phyloP scores from a whole-genome alignment of 768 basidiomycete species.

The Russula brevipes region DNA sequence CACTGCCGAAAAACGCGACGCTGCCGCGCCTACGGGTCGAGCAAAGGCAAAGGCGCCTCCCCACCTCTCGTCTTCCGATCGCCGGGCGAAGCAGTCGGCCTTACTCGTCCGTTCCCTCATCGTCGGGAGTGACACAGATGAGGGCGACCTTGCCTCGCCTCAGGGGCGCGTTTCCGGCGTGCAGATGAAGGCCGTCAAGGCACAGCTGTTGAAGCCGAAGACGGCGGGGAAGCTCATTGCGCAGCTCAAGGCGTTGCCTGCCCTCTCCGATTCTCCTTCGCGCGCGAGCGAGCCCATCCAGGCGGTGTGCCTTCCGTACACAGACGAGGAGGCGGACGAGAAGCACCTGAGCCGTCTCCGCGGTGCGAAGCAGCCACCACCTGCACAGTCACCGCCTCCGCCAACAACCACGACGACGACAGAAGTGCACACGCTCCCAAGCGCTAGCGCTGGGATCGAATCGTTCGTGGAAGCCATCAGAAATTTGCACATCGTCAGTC shows the following conservation, averaged over 20 bases:
- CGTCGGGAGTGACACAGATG: slow-evolving; percentile 39
- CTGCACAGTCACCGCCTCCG: no score
- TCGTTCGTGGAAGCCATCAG: slow-evolving; percentile 47
- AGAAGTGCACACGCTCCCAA: slow-evolving; percentile 25
- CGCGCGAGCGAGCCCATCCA: slow-evolving; percentile 52
- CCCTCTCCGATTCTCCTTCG: slow-evolving; percentile 32
- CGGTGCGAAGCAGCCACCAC: slow-evolving; percentile 15
- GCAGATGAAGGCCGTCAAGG: slow-evolving; percentile 59
- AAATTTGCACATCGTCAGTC: slow-evolving; percentile 57
- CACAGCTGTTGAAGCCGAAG: slow-evolving; percentile 60
- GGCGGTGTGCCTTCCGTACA: slow-evolving; percentile 64
- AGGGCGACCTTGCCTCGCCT: slow-evolving; percentile 30
- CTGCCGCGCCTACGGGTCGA: not conserved
- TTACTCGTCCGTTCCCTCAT: slow-evolving; percentile 62
- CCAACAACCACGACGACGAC: not conserved
- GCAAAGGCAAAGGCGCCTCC: not conserved
- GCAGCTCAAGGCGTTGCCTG: slow-evolving; percentile 62
- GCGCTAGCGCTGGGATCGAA: slow-evolving; percentile 47
- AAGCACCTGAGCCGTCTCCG: slow-evolving; percentile 52
- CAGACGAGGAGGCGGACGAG: slow-evolving; percentile 58
- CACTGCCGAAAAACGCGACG: slow-evolving; percentile 2
- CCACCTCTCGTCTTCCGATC: slow-evolving; percentile 44
- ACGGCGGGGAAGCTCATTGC: slow-evolving; percentile 65
- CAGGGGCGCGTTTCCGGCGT: slow-evolving; percentile 41
- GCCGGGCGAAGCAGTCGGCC: slow-evolving; percentile 60